Conservation (phyloP, 1,284 basidiomycete genomes). For the Volvariella volvacea region DNA sequence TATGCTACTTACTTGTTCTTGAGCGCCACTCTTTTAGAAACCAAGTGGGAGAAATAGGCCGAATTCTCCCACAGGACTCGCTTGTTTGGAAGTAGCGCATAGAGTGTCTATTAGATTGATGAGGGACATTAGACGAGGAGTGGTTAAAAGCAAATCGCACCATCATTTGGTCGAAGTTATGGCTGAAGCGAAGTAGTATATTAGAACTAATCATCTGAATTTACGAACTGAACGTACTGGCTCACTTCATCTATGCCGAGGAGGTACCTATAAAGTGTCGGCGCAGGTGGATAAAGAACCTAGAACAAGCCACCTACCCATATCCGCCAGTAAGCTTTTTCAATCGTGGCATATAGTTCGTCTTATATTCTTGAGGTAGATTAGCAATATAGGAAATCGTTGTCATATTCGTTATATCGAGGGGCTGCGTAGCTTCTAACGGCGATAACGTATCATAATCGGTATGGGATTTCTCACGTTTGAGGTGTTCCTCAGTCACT, state of each 20-base stretch:
- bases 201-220: not conserved
- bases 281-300: not conserved
- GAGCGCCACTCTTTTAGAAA: too few species aligned
- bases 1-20: not conserved
- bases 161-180: constrained; percentile 17
- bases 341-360: not conserved
- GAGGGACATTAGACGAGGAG: not conserved
- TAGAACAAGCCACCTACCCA: constrained; percentile 19
- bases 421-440: too few species aligned
- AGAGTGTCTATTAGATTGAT: constrained; percentile 14
- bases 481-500: constrained; percentile 1
- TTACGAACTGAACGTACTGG: constrained; percentile 15
- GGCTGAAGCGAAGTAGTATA: constrained; percentile 8
- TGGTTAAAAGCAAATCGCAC: constrained; percentile 4
- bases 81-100: constrained; percentile 16
- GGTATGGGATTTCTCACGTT: too few species aligned
- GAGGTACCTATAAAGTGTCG: constrained; percentile 9
- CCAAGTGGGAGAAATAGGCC: not conserved
- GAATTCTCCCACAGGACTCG: constrained; percentile 7
- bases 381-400: not conserved
- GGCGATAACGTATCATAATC: too few species aligned
- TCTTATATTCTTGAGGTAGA: not conserved
- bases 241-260: constrained; percentile 22
- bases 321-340: constrained; percentile 20
- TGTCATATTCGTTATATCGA: too few species aligned